These are phyloP conservation scores for Anthracocystis setariae DNA, from an alignment of 1,284 basidiomycete genomes.

Conservation along the genomic window DNA sequence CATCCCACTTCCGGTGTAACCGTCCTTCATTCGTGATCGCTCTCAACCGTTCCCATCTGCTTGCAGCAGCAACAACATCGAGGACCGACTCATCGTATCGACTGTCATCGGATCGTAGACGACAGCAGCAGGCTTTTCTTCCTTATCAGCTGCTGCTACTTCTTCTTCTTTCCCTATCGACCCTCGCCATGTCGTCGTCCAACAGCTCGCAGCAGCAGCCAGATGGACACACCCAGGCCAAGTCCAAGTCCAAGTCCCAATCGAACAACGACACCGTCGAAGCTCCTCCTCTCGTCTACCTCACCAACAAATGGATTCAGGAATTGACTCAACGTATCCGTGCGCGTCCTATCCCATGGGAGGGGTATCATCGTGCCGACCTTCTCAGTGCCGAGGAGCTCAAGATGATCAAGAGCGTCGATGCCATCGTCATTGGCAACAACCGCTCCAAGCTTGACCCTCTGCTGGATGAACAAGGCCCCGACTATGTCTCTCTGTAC, in stretches of 20 bases:
- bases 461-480: conserved; percentile 68
- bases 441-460: conserved; percentile 88
- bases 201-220: conserved; percentile 22
- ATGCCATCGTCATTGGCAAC: conserved; percentile 91
- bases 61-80: neutral
- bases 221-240: conserved; percentile 8
- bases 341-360: conserved; percentile 93
- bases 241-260: conserved; percentile 14
- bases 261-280: conserved; percentile 29
- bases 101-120: no score
- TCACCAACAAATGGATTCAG: conserved; percentile 87
- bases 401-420: conserved; percentile 74
- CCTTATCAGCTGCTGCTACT: no score
- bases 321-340: conserved; percentile 87
- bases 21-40: neutral
- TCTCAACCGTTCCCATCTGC: neutral
- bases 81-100: neutral
- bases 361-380: conserved; percentile 95
- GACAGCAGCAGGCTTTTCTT: no score
- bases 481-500: conserved; percentile 84
- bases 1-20: neutral
- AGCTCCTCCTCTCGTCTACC: conserved; percentile 76
- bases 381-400: conserved; percentile 89
- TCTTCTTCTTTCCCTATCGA: neutral
- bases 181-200: conserved; percentile 33